Evolutionary conservation across 768 basidiomycete genomes (phyloP).

Genomic region (Melanogaster broomeanus): DNA sequence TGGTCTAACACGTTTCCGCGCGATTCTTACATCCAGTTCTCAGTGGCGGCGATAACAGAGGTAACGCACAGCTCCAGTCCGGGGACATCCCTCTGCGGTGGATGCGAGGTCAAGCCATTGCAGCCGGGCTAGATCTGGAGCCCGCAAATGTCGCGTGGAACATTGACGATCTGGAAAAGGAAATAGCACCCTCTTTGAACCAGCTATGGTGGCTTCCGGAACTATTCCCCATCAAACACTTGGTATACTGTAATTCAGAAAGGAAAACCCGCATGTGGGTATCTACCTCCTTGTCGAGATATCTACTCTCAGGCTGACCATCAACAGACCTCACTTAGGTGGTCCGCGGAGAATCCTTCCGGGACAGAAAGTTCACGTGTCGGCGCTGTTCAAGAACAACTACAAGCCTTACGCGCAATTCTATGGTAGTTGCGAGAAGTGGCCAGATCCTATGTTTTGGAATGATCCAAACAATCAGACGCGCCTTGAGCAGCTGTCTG

Average conservation of each 20-base stretch:
- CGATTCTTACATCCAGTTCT: slow-evolving; percentile 3
- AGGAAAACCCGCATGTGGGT: slow-evolving; percentile 21
- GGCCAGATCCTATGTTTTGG: slow-evolving; percentile 34
- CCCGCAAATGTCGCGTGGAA: slow-evolving; percentile 29
- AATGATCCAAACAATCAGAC: slow-evolving; percentile 23
- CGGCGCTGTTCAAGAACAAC: slow-evolving; percentile 29
- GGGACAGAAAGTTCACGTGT: slow-evolving; percentile 34
- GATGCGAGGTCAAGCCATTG: slow-evolving; percentile 33
- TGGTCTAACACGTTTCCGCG: neutral
- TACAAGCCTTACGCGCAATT: slow-evolving; percentile 29
- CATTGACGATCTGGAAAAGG: slow-evolving; percentile 26
- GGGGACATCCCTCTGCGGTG: slow-evolving; percentile 30
- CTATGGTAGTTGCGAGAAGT: slow-evolving; percentile 18
- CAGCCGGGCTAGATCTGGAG: slow-evolving; percentile 23
- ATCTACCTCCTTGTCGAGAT: neutral
- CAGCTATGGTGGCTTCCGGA: slow-evolving; percentile 26
- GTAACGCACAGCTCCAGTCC: slow-evolving; percentile 29
- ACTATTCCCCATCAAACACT: slow-evolving; percentile 21
- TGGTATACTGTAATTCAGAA: slow-evolving; percentile 31
- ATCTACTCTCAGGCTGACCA: slow-evolving; percentile 11
- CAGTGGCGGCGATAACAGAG: slow-evolving; percentile 32
- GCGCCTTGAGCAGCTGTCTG: slow-evolving; percentile 15
- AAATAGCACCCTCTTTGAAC: slow-evolving; percentile 15
- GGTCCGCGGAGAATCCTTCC: slow-evolving; percentile 25
- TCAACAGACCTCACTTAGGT: slow-evolving; percentile 27